A percentile compares a stretch with the other conserved stretches of the same genome.
These are phyloP conservation scores for Colletotrichum viniferum DNA, from an alignment of 2,329 filamentous ascomycete genomes.

Conservation along the genomic window DNA sequence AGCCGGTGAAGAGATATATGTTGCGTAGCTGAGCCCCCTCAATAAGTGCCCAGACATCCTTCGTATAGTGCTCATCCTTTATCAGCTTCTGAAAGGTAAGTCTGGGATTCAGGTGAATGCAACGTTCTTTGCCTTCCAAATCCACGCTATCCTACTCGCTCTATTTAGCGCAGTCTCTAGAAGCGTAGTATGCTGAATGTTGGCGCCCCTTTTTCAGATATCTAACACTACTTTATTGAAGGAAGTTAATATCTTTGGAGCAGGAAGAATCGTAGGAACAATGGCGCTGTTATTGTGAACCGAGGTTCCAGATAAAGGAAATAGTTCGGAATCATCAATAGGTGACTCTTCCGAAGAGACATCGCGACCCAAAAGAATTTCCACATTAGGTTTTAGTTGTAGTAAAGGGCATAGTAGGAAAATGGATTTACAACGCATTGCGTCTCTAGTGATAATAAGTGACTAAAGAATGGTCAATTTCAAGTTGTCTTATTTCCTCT, in stretches of 20 bases:
- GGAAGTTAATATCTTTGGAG: accelerated
- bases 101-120: not conserved
- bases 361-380: too few species aligned
- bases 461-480: not conserved
- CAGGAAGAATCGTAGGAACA: too few species aligned
- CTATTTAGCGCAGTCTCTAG: not conserved
- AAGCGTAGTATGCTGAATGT: not conserved
- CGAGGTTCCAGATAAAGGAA: too few species aligned
- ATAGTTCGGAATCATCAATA: too few species aligned
- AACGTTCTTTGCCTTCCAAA: not conserved
- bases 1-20: not conserved
- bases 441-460: not conserved
- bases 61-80: not conserved
- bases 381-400: too few species aligned
- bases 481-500: not conserved
- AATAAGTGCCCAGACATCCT: not conserved
- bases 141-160: not conserved
- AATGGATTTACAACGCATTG: not conserved
- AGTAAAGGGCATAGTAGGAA: not conserved
- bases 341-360: accelerated
- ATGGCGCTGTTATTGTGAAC: too few species aligned
- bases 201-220: too few species aligned
- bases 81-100: not conserved
- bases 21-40: not conserved
- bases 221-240: too few species aligned